These are phyloP conservation scores for Pseudogymnoascus sp. DNA, from an alignment of 2,329 filamentous ascomycete genomes.

Conservation along the genomic window DNA sequence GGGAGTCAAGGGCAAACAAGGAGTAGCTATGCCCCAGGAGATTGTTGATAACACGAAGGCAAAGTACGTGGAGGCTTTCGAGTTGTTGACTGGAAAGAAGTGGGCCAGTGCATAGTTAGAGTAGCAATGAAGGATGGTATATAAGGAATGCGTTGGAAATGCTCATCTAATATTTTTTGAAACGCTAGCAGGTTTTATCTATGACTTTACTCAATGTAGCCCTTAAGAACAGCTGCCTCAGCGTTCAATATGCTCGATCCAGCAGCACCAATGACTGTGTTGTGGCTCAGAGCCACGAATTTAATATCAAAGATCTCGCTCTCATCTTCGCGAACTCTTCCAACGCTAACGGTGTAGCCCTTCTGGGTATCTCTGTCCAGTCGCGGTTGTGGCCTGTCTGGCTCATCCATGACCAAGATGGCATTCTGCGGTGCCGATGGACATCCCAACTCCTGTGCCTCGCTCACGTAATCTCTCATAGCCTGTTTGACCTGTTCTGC, in stretches of 20 bases:
- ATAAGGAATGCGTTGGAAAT: neutral
- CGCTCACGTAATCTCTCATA: conserved; percentile 70
- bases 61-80: conserved; percentile 70
- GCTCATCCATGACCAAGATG: conserved; percentile 83
- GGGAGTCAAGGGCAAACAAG: conserved; percentile 67
- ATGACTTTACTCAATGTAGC: conserved; percentile 44
- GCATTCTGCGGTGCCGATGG: conserved; percentile 74
- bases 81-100: conserved; percentile 54
- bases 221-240: conserved; percentile 85
- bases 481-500: conserved; percentile 71
- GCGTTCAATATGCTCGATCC: conserved; percentile 93
- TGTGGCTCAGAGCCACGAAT: conserved; percentile 88
- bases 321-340: conserved; percentile 75
- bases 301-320: conserved; percentile 89
- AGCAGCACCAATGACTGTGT: conserved; percentile 90
- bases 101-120: conserved; percentile 28
- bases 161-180: neutral
- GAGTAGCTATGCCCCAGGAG: conserved; percentile 63
- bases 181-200: neutral
- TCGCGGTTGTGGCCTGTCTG: conserved; percentile 83
- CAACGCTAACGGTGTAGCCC: conserved; percentile 87
- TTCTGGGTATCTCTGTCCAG: conserved; percentile 77
- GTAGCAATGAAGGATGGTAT: neutral
- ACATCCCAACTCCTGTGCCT: conserved; percentile 76
- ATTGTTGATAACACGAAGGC: conserved; percentile 58